These are phyloP conservation scores for Oropetium thomaeum DNA, from an alignment of 176 grass and related monocot species.

Conservation along the genomic window DNA sequence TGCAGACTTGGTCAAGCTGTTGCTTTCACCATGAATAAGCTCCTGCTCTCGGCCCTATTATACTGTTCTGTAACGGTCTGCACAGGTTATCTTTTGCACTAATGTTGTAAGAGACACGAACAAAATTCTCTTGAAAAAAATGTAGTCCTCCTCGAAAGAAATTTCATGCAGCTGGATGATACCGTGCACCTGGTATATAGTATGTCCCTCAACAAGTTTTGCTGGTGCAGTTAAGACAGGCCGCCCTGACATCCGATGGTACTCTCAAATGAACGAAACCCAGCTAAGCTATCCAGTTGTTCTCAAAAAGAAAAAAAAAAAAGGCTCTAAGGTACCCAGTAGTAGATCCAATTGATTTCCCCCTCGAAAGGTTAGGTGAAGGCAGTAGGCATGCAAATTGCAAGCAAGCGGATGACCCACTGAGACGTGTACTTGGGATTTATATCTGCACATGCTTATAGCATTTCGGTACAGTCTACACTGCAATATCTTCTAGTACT, in stretches of 20 bases:
- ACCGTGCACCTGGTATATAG: background rate
- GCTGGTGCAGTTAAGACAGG: background rate
- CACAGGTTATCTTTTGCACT: background rate
- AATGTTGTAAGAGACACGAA: background rate
- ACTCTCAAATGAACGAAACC: constrained; percentile 8
- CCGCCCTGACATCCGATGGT: constrained; percentile 26
- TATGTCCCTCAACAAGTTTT: background rate
- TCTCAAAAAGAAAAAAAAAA: no score
- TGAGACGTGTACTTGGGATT: background rate
- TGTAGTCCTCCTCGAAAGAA: background rate
- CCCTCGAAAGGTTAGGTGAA: background rate
- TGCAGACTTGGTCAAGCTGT: constrained; percentile 7
- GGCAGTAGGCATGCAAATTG: background rate
- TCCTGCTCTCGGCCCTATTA: background rate
- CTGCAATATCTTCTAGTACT: background rate
- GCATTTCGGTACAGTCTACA: background rate
- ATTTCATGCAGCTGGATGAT: background rate
- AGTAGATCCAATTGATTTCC: constrained; percentile 11
- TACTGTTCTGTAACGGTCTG: no score
- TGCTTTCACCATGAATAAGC: constrained; percentile 19
- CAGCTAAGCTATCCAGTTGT: constrained; percentile 11
- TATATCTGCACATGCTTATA: background rate
- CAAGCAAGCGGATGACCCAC: background rate
- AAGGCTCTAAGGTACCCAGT: no score
- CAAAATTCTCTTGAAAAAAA: background rate